Percentiles rank a stretch among this genome's conserved stretches.
These are phyloP conservation scores for Nakaseomyces bracarensis DNA, from an alignment of 1,139 yeast species.

Conservation along the genomic window DNA sequence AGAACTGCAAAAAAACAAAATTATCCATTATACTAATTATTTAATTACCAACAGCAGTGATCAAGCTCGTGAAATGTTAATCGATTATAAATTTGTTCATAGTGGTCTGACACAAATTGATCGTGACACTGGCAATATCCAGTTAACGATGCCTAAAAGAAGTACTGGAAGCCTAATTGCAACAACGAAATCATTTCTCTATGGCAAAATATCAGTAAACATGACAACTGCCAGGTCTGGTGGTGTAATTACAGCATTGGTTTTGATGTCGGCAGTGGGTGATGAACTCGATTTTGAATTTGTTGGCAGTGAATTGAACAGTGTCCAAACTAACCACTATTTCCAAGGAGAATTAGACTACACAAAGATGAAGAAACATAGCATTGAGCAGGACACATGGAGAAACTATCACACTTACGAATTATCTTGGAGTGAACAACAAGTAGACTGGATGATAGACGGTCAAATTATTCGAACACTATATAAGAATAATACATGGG, in stretches of 20 bases:
- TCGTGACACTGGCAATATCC: constrained; percentile 14
- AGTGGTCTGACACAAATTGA: constrained; percentile 25
- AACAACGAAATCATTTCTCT: constrained; percentile 26
- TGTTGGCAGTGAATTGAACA: constrained; percentile 60
- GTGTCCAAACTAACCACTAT: constrained; percentile 73
- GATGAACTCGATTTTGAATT: constrained; percentile 91
- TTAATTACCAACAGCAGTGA: constrained; percentile 17
- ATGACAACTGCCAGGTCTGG: constrained; percentile 28
- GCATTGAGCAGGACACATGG: constrained; percentile 44
- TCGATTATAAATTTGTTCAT: constrained; percentile 26
- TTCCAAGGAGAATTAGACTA: constrained; percentile 66
- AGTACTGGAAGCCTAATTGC: constrained; percentile 29
- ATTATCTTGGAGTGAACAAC: constrained; percentile 75
- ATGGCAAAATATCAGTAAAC: constrained; percentile 27
- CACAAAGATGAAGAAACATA: constrained; percentile 38
- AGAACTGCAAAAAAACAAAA: constrained; percentile 17
- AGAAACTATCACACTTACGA: constrained; percentile 68
- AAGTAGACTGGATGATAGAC: constrained; percentile 66
- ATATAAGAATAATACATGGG: constrained; percentile 54
- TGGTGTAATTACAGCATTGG: constrained; percentile 83
- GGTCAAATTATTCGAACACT: constrained; percentile 61
- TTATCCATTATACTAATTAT: constrained; percentile 24
- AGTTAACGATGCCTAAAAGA: constrained; percentile 29
- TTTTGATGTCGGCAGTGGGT: constrained; percentile 74
- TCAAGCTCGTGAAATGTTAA: constrained; percentile 21